Base-by-base conservation (phyloP, 345 rosid species). In the Punica granatum region DNA sequence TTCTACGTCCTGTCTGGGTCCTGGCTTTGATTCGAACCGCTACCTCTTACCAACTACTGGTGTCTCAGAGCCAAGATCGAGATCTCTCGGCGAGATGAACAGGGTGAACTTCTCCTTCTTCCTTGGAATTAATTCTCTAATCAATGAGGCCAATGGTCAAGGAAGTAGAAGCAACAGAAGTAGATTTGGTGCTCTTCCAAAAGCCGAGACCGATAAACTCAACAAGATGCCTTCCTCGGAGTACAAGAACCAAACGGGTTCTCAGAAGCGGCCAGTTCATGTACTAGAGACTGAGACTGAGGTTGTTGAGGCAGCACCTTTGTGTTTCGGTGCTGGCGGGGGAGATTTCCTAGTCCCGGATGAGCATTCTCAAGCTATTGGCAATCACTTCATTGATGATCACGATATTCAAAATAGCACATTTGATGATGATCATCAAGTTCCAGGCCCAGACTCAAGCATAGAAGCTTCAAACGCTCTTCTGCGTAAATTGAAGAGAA, bases 361-460 rank as follows among this genome's bases (percentile, higher is more conserved):
- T 67, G 85, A 83, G 75, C 83, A 84, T 46, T 87, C 92, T 43
- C 85, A 81, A 87, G 84, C 86, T 34, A 72, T 71, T 68, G 70
- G 74, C 60, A 64, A 23, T n/a, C 49, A 30, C 34, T 56, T 56
- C 33, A 13, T 26, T 14, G 33, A 44, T 25, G 46, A 56, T 54
- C 37, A 28, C 36, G 43, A 13, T 23, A 32, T 10, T 63, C 10
- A 4, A 21, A 33, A 18, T 5, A 25, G 58, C 68, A 48, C 33
- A 13, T 26, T 56, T 13, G 61, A 30, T 26, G 33, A 14, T 68
- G 68, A 4, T 39, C 66, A 39, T 39, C 48, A n/a, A 63, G 66
- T 63, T 6, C 66, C 66, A 1, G 31, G 49, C 25, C 49, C 32
- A 6, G 66, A 63, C 32, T n/a, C 32, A 16, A 63, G 66, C 66